Percentiles rank a stretch among this genome's conserved stretches.
phyloP scores from a whole-genome alignment of 768 basidiomycete genomes.

The Coprinellus aureogranulatus region DNA sequence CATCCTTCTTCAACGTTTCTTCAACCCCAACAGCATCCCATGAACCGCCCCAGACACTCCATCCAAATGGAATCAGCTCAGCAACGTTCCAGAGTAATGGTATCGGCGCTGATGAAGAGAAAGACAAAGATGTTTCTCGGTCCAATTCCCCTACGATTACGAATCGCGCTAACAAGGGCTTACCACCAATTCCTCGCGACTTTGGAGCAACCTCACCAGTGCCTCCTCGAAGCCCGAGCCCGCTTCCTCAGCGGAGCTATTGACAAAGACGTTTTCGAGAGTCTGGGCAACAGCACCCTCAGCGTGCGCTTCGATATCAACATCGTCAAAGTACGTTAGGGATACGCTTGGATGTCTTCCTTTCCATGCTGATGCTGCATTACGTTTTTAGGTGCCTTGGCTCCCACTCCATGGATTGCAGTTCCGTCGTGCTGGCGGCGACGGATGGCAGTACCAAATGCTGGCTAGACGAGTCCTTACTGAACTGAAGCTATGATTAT shows the following conservation, averaged over 20 bases:
- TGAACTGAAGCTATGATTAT: conserved; percentile 74
- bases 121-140: conserved; percentile 26
- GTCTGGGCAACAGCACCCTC: conserved; percentile 69
- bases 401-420: conserved; percentile 93
- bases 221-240: conserved; percentile 43
- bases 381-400: conserved; percentile 71
- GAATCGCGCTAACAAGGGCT: conserved; percentile 52
- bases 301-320: conserved; percentile 96
- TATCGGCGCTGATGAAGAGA: conserved; percentile 28
- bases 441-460: conserved; percentile 98
- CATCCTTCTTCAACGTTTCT: conserved; percentile 82
- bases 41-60: conserved; percentile 19
- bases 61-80: conserved; percentile 15
- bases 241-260: conserved; percentile 66
- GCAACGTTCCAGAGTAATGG: conserved; percentile 2
- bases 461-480: conserved; percentile 84
- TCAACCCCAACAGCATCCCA: conserved; percentile 41
- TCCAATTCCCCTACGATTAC: conserved; percentile 32
- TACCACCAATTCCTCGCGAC: conserved; percentile 82
- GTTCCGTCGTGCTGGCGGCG: conserved; percentile 85
- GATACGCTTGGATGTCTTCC: too few species aligned
- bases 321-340: conserved; percentile 81
- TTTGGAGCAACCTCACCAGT: conserved; percentile 36
- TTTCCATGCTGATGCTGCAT: not conserved
- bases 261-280: conserved; percentile 68